Evolutionary conservation across 352 stramenopile genomes (phyloP).

Genomic region (Phytophthora hybrid): DNA sequence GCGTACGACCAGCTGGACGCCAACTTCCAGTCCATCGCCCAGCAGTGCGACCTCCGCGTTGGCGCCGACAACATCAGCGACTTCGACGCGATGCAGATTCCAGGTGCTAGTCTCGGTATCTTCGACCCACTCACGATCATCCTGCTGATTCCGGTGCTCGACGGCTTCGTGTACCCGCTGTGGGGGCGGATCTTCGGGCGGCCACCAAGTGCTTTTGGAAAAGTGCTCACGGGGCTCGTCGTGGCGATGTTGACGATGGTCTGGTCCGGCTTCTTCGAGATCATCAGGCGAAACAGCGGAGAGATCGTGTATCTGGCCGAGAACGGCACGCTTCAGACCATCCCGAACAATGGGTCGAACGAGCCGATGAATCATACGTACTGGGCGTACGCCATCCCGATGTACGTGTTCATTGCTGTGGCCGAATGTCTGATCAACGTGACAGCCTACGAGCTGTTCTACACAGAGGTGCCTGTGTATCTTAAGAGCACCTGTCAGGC

Average conservation of each 20-base stretch:
- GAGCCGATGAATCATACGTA: conserved; percentile 87
- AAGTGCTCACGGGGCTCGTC: conserved; percentile 79
- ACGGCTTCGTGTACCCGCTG: conserved; percentile 78
- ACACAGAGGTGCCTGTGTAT: conserved; percentile 88
- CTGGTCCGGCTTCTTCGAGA: conserved; percentile 84
- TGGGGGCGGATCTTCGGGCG: conserved; percentile 64
- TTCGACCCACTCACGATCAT: conserved; percentile 91
- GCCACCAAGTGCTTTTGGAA: conserved; percentile 78
- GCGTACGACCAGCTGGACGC: conserved; percentile 88
- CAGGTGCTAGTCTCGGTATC: conserved; percentile 81
- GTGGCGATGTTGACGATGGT: conserved; percentile 87
- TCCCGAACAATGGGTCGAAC: conserved; percentile 62
- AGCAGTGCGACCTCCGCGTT: conserved; percentile 84
- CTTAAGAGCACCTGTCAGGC: conserved; percentile 90
- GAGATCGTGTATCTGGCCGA: conserved; percentile 48
- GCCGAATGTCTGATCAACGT: conserved; percentile 91
- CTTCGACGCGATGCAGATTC: conserved; percentile 57
- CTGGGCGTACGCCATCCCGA: conserved; percentile 83
- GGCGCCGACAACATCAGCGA: conserved; percentile 43
- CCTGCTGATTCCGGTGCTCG: conserved; percentile 77
- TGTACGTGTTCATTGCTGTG: conserved; percentile 86
- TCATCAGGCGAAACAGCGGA: conserved; percentile 65
- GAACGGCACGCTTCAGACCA: conserved; percentile 36
- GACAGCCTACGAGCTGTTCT: conserved; percentile 90
- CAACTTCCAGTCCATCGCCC: conserved; percentile 89